These are phyloP conservation scores for Cadophora gregata DNA, from an alignment of 2,329 filamentous ascomycete genomes.

Conservation along the genomic window DNA sequence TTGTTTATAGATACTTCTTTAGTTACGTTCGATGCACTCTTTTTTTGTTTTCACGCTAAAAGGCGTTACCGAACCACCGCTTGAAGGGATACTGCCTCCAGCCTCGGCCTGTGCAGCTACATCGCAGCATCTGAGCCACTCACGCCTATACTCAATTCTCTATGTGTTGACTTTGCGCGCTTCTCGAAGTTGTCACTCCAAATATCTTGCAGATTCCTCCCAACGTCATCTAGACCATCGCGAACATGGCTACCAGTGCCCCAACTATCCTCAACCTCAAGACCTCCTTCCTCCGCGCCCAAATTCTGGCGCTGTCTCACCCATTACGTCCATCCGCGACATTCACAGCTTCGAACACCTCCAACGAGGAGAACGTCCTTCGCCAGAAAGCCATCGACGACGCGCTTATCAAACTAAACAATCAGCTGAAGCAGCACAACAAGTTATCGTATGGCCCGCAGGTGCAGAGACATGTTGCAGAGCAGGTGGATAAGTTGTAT, in stretches of 20 bases:
- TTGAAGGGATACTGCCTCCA: no score
- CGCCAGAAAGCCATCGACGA: slow-evolving; percentile 59
- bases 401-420: slow-evolving; percentile 63
- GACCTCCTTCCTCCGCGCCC: slow-evolving; percentile 65
- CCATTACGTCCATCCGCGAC: slow-evolving; percentile 61
- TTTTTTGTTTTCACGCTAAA: no score
- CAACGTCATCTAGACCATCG: background rate
- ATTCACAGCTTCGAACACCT: slow-evolving; percentile 50
- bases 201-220: background rate
- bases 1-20: no score
- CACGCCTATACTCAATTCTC: background rate
- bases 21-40: no score
- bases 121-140: background rate
- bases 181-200: background rate
- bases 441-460: slow-evolving; percentile 70
- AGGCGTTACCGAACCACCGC: no score
- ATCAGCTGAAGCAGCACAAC: slow-evolving; percentile 67
- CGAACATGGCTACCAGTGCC: slow-evolving; percentile 42
- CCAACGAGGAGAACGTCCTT: slow-evolving; percentile 51
- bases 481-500: slow-evolving; percentile 74
- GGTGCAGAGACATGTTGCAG: slow-evolving; percentile 72
- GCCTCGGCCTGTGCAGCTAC: background rate
- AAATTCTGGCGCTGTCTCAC: slow-evolving; percentile 68
- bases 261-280: slow-evolving; percentile 68
- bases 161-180: background rate